These are phyloP conservation scores for Penicillium daleae DNA, from an alignment of 495 filamentous ascomycete genomes.

Conservation along the genomic window DNA sequence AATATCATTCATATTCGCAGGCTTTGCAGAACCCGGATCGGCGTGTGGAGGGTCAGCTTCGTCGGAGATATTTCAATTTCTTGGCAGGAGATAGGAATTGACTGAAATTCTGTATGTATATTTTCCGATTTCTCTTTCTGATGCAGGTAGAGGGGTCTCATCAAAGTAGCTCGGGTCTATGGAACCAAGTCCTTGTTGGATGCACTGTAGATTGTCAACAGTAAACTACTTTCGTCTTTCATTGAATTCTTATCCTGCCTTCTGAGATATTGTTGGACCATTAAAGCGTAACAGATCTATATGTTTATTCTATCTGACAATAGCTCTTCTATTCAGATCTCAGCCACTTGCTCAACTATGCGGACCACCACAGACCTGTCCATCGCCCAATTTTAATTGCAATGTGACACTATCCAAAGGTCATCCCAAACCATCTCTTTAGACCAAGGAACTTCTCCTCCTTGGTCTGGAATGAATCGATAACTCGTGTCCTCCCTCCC, in stretches of 20 bases:
- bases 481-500: constrained; percentile 56
- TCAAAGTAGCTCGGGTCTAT: background rate
- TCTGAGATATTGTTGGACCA: too few species aligned
- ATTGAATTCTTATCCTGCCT: too few species aligned
- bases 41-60: background rate
- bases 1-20: background rate
- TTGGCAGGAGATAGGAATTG: background rate
- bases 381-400: too few species aligned
- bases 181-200: background rate
- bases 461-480: constrained; percentile 53
- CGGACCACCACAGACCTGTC: too few species aligned
- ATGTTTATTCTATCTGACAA: background rate
- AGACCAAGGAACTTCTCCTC: constrained; percentile 44
- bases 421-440: constrained; percentile 36
- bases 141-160: background rate
- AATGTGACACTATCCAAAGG: background rate
- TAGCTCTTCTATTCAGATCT: background rate
- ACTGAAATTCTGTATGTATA: background rate
- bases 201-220: background rate
- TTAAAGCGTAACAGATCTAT: too few species aligned
- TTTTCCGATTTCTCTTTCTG: background rate
- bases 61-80: background rate
- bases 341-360: too few species aligned
- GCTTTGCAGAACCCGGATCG: background rate
- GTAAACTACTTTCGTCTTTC: too few species aligned